Conservation (phyloP, 2,329 filamentous ascomycete species). For the Penicillium sp. region DNA sequence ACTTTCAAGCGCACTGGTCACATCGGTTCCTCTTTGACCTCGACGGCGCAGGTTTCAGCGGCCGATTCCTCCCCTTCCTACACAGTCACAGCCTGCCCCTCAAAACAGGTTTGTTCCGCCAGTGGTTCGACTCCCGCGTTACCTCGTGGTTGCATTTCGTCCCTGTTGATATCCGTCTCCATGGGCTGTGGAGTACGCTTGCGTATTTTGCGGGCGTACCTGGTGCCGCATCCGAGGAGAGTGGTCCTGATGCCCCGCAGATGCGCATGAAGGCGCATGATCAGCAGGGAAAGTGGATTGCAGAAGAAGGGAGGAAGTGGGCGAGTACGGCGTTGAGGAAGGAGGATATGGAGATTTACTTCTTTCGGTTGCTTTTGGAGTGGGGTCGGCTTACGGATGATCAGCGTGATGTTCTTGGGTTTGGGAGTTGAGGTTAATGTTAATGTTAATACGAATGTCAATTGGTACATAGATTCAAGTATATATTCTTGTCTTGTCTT, state of each 20-base stretch:
- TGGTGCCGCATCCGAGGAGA: slow-evolving; percentile 19
- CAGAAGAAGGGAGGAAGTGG: slow-evolving; percentile 66
- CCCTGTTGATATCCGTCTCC: slow-evolving; percentile 70
- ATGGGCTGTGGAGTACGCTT: slow-evolving; percentile 70
- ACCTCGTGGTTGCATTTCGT: slow-evolving; percentile 79
- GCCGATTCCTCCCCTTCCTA: slow-evolving; percentile 64
- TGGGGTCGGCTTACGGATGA: slow-evolving; percentile 72
- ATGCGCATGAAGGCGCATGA: slow-evolving; percentile 52
- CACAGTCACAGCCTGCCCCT: slow-evolving; percentile 68
- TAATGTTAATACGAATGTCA: slow-evolving; percentile 1
- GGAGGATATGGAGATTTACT: slow-evolving; percentile 77
- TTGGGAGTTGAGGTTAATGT: slow-evolving; percentile 20
- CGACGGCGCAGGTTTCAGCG: slow-evolving; percentile 67
- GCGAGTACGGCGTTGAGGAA: slow-evolving; percentile 61
- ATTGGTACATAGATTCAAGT: slow-evolving; percentile 1
- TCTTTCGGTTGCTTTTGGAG: slow-evolving; percentile 75
- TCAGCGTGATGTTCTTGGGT: slow-evolving; percentile 50
- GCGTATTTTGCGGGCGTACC: slow-evolving; percentile 67
- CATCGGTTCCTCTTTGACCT: slow-evolving; percentile 71
- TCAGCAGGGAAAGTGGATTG: slow-evolving; percentile 64
- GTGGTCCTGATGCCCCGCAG: slow-evolving; percentile 45
- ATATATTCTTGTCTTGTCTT: background rate
- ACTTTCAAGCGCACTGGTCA: slow-evolving; percentile 60
- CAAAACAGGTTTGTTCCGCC: slow-evolving; percentile 67
- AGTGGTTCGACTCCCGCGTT: slow-evolving; percentile 76